Evolutionary conservation across 371 early-diverging fungal species (phyloP), one percentile per base, ranked within the genome.

Genomic region (Apophysomyces variabilis): DNA sequence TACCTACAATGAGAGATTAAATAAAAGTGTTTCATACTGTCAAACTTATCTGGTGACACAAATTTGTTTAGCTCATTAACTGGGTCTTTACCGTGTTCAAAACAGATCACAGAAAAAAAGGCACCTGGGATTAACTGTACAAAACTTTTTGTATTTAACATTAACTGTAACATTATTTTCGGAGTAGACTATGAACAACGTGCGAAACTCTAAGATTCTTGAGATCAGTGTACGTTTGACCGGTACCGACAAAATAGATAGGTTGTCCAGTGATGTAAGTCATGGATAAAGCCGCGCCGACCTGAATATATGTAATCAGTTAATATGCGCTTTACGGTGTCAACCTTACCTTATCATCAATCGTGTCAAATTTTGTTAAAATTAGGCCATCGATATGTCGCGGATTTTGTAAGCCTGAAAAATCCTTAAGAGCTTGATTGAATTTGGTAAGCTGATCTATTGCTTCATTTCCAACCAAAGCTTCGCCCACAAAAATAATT

Each of bases 401-500:
- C 21, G 96, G 92, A 57, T 86, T 85, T 37, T 88, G 83, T 66
- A 86, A 70, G 18, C 89, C 89, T 4, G 95, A 91, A 69, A 91
- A 96, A 66, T 97, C 97, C 70, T 93, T 89, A 38, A 99, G 82
- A 3, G 96, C 95, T 64, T 92, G 93, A 85, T 99, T 99, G 86
- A 99, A 99, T 81, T 97, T 97, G 21, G 90, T 91, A 62, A 99
- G 85, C 80, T 99, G 99, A 74, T 98, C 96, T 14, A 99, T 92
- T 7, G 98, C 95, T 79, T 99, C 99, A 71, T 95, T 97, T 46
- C 99, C 99, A 12, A 99, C 99, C 16, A 99, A 79, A 3, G 99
- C 99, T 84, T 99, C 99, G 45, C 99, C 99, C 8, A 99, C 99
- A 88, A 99, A 99, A 65, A 99, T 86, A 67, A 99, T 94, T 83